Percentiles rank a stretch among this genome's conserved stretches.
Evolutionary conservation across 1,284 basidiomycete genomes (phyloP).

Genomic region (Pseudozyma thailandica): DNA sequence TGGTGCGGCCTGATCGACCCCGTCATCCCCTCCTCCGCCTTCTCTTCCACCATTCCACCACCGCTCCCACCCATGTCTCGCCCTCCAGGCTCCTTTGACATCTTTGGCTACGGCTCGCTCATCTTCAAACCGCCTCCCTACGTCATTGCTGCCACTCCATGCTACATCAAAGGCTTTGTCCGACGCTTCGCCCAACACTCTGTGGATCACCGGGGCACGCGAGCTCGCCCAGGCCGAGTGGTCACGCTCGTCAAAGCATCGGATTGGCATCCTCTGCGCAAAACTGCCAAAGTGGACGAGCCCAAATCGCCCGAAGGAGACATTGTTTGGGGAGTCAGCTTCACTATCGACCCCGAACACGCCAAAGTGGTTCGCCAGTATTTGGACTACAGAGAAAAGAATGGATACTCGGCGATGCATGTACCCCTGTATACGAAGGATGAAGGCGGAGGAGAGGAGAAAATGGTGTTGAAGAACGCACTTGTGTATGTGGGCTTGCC

Average conservation of each 20-base stretch:
- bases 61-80: slow-evolving; percentile 34
- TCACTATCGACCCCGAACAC: slow-evolving; percentile 81
- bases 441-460: slow-evolving; percentile 70
- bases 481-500: slow-evolving; percentile 80
- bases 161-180: slow-evolving; percentile 85
- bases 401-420: slow-evolving; percentile 64
- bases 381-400: slow-evolving; percentile 86
- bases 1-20: slow-evolving; percentile 37
- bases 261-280: slow-evolving; percentile 74
- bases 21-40: slow-evolving; percentile 40
- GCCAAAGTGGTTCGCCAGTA: slow-evolving; percentile 81
- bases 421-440: slow-evolving; percentile 69
- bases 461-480: slow-evolving; percentile 73
- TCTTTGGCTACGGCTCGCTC: slow-evolving; percentile 65
- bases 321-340: slow-evolving; percentile 85
- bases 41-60: slow-evolving; percentile 23
- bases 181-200: slow-evolving; percentile 86
- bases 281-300: slow-evolving; percentile 73
- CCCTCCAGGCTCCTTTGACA: slow-evolving; percentile 58
- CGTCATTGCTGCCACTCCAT: slow-evolving; percentile 70
- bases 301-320: slow-evolving; percentile 58
- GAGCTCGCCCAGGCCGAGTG: slow-evolving; percentile 74
- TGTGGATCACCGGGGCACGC: slow-evolving; percentile 76
- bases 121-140: slow-evolving; percentile 68
- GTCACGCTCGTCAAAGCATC: slow-evolving; percentile 85